phyloP scores from a whole-genome alignment of 495 filamentous ascomycete genomes.

The Neurospora sp. region DNA sequence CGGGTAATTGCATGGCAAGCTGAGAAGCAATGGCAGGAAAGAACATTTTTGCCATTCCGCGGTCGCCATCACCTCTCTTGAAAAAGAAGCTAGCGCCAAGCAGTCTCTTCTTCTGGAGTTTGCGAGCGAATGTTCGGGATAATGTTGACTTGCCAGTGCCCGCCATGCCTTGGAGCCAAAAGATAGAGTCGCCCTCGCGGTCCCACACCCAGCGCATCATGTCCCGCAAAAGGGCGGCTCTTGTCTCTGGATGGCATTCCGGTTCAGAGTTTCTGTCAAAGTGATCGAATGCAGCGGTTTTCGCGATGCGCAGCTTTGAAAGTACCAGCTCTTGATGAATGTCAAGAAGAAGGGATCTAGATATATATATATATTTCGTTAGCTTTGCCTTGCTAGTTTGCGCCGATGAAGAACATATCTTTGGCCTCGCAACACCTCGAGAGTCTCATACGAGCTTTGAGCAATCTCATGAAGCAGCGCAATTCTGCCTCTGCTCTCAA shows the following conservation, averaged over 20 bases:
- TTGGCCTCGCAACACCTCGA: neutral
- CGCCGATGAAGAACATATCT: neutral
- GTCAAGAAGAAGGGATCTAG: neutral
- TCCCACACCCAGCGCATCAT: constrained; percentile 10
- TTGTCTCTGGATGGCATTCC: constrained; percentile 17
- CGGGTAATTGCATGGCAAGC: constrained; percentile 21
- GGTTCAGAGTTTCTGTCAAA: constrained; percentile 19
- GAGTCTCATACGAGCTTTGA: neutral
- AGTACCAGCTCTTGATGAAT: neutral
- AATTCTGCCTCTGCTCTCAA: neutral
- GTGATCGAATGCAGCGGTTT: constrained; percentile 19
- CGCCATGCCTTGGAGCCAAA: constrained; percentile 38
- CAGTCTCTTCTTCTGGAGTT: constrained; percentile 3
- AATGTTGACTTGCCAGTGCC: constrained; percentile 40
- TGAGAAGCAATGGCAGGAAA: constrained; percentile 38
- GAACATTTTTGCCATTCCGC: constrained; percentile 28
- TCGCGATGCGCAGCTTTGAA: constrained; percentile 8
- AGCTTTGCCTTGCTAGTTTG: neutral
- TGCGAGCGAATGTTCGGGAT: constrained; percentile 26
- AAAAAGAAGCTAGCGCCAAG: constrained; percentile 43
- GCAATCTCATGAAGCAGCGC: neutral
- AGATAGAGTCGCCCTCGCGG: constrained; percentile 18
- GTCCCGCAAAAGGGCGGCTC: constrained; percentile 14
- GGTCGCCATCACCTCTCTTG: constrained; percentile 35
- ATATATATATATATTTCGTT: neutral